Evolutionary conservation across 2,329 filamentous ascomycete species (phyloP).

Genomic region (Aspergillus proliferans): DNA sequence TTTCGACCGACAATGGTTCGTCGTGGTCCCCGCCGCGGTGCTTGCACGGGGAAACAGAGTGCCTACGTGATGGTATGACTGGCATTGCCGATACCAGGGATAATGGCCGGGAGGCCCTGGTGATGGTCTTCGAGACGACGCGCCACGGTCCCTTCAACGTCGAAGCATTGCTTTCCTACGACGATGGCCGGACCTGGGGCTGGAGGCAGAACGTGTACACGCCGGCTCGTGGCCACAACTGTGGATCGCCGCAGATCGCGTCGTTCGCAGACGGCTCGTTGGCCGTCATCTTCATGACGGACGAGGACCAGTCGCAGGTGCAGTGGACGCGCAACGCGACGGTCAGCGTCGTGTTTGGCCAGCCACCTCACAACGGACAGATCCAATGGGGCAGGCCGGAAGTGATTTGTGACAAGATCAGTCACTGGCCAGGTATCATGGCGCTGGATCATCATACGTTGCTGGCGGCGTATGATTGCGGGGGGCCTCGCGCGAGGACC

Average conservation of each 20-base stretch:
- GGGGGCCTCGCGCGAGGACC: slow-evolving; percentile 20
- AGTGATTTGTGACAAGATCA: slow-evolving; percentile 24
- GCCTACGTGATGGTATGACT: slow-evolving; percentile 36
- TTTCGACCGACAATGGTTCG: slow-evolving; percentile 38
- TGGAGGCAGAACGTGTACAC: slow-evolving; percentile 38
- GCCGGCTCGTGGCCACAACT: slow-evolving; percentile 33
- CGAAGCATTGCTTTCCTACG: slow-evolving; percentile 42
- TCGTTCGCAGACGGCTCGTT: slow-evolving; percentile 34
- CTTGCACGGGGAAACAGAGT: slow-evolving; percentile 36
- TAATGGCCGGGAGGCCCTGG: slow-evolving; percentile 28
- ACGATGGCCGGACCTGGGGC: slow-evolving; percentile 39
- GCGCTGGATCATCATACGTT: slow-evolving; percentile 16
- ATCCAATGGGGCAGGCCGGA: slow-evolving; percentile 30
- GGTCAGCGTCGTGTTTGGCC: slow-evolving; percentile 37
- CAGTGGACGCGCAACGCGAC: slow-evolving; percentile 36
- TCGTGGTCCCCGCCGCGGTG: slow-evolving; percentile 41
- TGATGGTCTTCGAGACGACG: slow-evolving; percentile 46
- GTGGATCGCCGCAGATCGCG: slow-evolving; percentile 42
- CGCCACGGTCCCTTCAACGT: slow-evolving; percentile 36
- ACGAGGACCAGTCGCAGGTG: slow-evolving; percentile 33
- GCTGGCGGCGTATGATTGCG: slow-evolving; percentile 25
- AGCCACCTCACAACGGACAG: slow-evolving; percentile 25
- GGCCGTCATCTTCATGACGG: slow-evolving; percentile 45
- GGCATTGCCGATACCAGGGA: slow-evolving; percentile 34
- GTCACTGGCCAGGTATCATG: slow-evolving; percentile 37